A percentile compares a stretch with the other conserved stretches of the same genome.
Evolutionary conservation across 208 protist genomes (phyloP).

Genomic region (Wallacemonas sp.): DNA sequence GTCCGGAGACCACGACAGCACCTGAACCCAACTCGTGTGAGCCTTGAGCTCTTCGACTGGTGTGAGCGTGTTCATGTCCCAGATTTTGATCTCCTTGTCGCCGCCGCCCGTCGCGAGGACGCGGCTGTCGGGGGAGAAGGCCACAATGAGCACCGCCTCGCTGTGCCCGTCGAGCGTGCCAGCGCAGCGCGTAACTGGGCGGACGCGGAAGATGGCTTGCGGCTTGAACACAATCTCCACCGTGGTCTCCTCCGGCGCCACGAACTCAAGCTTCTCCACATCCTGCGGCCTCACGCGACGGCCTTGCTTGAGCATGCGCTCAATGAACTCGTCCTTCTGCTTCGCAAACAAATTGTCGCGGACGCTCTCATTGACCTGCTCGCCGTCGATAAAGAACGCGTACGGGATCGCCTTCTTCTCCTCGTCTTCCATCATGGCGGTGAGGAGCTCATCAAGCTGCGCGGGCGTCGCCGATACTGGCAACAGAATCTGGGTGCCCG

Average conservation of each 20-base stretch:
- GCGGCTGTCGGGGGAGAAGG: conserved; percentile 95
- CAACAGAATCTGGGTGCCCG: conserved; percentile 92
- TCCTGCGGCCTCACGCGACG: conserved; percentile 76
- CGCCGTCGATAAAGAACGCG: conserved; percentile 95
- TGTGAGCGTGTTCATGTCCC: conserved; percentile 97
- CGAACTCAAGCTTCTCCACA: conserved; percentile 77
- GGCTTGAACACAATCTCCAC: conserved; percentile 93
- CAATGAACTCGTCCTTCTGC: conserved; percentile 74
- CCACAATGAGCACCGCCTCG: conserved; percentile 92
- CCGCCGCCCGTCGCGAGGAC: conserved; percentile 94
- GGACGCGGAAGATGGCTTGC: conserved; percentile 97
- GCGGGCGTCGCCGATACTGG: conserved; percentile 84
- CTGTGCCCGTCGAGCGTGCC: conserved; percentile 94
- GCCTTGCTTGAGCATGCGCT: conserved; percentile 80
- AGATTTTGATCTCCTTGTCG: conserved; percentile 97
- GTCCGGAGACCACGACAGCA: conserved; percentile 96
- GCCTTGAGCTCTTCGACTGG: conserved; percentile 90
- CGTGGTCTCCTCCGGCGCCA: conserved; percentile 76
- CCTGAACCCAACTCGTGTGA: conserved; percentile 96
- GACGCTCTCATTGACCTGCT: conserved; percentile 91
- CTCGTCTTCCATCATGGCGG: conserved; percentile 66
- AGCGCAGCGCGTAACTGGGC: conserved; percentile 94
- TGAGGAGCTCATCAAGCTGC: conserved; percentile 89
- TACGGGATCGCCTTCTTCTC: conserved; percentile 90
- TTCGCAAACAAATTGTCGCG: conserved; percentile 77